Evolutionary conservation across 1,284 basidiomycete genomes (phyloP).

Genomic region (Coniophora puteana): DNA sequence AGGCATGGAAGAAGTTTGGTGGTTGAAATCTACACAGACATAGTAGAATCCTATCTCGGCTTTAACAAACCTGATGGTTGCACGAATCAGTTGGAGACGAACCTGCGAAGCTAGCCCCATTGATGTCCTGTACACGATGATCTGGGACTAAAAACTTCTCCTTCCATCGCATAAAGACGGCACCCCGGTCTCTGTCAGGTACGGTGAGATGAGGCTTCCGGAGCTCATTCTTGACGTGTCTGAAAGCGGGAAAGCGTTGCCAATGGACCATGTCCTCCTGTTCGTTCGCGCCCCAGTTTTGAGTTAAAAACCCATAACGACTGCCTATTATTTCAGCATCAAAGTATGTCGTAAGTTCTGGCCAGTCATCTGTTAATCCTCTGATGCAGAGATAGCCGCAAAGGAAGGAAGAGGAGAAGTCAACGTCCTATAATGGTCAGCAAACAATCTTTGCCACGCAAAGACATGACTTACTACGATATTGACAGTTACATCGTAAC

Average conservation of each 20-base stretch:
- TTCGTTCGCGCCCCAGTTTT: conserved; percentile 83
- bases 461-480: conserved; percentile 59
- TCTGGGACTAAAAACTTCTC: conserved; percentile 94
- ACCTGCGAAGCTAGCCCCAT: conserved; percentile 95
- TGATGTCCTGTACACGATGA: conserved; percentile 91
- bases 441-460: conserved; percentile 2
- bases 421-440: conserved; percentile 60
- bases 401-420: conserved; percentile 73
- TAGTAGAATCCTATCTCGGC: conserved; percentile 76
- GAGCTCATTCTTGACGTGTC: conserved; percentile 70
- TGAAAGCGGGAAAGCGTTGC: conserved; percentile 89
- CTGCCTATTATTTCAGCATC: conserved; percentile 91
- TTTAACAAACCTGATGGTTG: neutral
- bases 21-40: conserved; percentile 76
- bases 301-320: conserved; percentile 84
- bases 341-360: conserved; percentile 89
- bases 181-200: conserved; percentile 67
- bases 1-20: conserved; percentile 32
- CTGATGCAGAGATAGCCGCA: conserved; percentile 89
- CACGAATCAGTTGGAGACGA: conserved; percentile 23
- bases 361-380: conserved; percentile 87
- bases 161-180: conserved; percentile 96
- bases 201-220: conserved; percentile 74
- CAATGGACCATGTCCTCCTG: conserved; percentile 89
- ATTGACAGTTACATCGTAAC: conserved; percentile 81